A percentile compares a stretch with the other conserved stretches of the same genome.
Conservation (phyloP, 1,284 basidiomycete genomes). For the Heterobasidion occidentale region DNA sequence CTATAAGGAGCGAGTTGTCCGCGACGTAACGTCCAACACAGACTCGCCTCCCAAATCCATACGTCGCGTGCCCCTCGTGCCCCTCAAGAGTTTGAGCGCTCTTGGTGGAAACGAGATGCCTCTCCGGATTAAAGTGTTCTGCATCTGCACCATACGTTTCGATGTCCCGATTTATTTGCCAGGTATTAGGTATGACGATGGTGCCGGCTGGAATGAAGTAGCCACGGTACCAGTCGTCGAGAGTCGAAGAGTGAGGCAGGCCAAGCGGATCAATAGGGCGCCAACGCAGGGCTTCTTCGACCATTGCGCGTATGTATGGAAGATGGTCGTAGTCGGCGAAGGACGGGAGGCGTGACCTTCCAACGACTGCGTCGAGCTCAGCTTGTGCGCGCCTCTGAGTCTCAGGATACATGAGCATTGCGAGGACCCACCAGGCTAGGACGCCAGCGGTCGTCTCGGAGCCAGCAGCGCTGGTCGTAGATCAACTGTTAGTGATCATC, state of each 20-base stretch:
- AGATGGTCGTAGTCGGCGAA: constrained; percentile 8
- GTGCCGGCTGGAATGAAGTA: constrained; percentile 17
- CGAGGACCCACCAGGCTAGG: constrained; percentile 9
- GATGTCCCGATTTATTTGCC: constrained; percentile 4
- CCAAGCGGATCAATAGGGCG: constrained; percentile 1
- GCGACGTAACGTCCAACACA: constrained; percentile 5
- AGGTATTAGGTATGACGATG: constrained; percentile 11
- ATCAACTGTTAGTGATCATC: neutral
- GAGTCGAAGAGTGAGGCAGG: constrained; percentile 6
- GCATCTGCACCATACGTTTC: constrained; percentile 2
- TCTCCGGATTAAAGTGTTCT: constrained; percentile 3
- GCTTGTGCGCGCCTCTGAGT: constrained; percentile 10
- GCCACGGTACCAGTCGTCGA: constrained; percentile 15
- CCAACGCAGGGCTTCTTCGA: constrained; percentile 11
- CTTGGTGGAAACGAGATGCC: constrained; percentile 3
- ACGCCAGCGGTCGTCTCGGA: constrained; percentile 9
- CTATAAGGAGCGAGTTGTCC: constrained; percentile 5
- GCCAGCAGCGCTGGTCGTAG: constrained; percentile 3
- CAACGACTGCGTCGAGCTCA: constrained; percentile 13
- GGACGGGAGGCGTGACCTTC: constrained; percentile 6
- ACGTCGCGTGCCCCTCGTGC: constrained; percentile 4
- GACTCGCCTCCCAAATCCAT: constrained; percentile 2
- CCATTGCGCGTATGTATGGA: constrained; percentile 11
- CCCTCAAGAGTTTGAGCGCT: constrained; percentile 11
- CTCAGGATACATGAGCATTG: constrained; percentile 11